Conservation (phyloP, 768 basidiomycete species). For the Pisolithus sp. region DNA sequence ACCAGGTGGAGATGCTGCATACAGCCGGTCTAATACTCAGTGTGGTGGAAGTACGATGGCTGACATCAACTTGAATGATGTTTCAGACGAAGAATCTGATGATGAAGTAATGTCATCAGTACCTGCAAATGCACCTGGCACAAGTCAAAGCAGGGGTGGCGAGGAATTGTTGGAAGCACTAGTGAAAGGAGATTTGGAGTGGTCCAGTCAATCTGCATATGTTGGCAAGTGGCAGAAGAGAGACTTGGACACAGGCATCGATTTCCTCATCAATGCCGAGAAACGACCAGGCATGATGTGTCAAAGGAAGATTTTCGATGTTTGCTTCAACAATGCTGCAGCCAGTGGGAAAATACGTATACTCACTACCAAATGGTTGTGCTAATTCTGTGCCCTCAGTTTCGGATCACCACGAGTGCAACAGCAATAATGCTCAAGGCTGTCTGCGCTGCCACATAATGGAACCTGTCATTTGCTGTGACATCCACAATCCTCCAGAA, state of each 20-base stretch:
- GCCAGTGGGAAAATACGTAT: constrained; percentile 9
- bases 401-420: constrained; percentile 3
- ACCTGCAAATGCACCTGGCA: too few relatives aligned
- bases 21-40: too few relatives aligned
- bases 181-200: not conserved
- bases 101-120: too few relatives aligned
- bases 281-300: constrained; percentile 8
- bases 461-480: constrained; percentile 17
- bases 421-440: not conserved
- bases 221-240: constrained; percentile 1
- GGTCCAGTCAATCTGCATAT: constrained; percentile 1
- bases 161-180: too few relatives aligned
- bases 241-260: constrained; percentile 15
- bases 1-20: too few relatives aligned
- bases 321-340: constrained; percentile 20
- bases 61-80: too few relatives aligned
- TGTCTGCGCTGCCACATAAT: constrained; percentile 12
- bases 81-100: too few relatives aligned
- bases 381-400: constrained; percentile 2
- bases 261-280: constrained; percentile 24
- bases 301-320: constrained; percentile 8
- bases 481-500: constrained; percentile 13
- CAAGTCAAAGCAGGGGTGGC: too few relatives aligned
- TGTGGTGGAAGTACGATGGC: too few relatives aligned
- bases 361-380: not conserved